phyloP scores from a whole-genome alignment of 805 yeast species.

The Teunomyces kruisii region DNA sequence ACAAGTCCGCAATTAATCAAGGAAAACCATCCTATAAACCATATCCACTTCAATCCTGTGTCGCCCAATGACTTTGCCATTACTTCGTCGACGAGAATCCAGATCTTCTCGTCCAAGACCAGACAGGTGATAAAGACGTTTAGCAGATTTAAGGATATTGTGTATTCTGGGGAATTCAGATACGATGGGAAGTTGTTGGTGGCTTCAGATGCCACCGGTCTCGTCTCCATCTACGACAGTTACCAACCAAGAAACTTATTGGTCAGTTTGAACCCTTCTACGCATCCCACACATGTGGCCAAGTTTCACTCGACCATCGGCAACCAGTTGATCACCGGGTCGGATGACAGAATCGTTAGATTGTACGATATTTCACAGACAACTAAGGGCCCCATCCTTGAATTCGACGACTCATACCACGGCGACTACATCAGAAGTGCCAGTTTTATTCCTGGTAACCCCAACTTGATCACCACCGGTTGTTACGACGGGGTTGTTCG shows the following conservation, averaged over 20 bases:
- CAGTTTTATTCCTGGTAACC: constrained; percentile 69
- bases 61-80: constrained; percentile 91
- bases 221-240: constrained; percentile 88
- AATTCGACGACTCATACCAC: constrained; percentile 64
- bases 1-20: constrained; percentile 83
- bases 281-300: constrained; percentile 90
- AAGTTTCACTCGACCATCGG: constrained; percentile 80
- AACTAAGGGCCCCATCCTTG: constrained; percentile 62
- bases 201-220: constrained; percentile 94
- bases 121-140: constrained; percentile 87
- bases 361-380: constrained; percentile 84
- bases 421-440: constrained; percentile 87
- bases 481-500: constrained; percentile 89
- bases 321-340: constrained; percentile 78
- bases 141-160: constrained; percentile 85
- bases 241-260: constrained; percentile 73
- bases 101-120: constrained; percentile 90
- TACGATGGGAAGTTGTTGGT: constrained; percentile 87
- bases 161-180: constrained; percentile 87
- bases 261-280: constrained; percentile 77
- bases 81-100: constrained; percentile 87
- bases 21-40: constrained; percentile 89
- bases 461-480: constrained; percentile 85
- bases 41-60: constrained; percentile 82
- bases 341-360: constrained; percentile 86